Evolutionary conservation across 2,329 filamentous ascomycete species (phyloP), one percentile per base, ranked within the genome.

Genomic region (Alternaria novae-zelandiae): DNA sequence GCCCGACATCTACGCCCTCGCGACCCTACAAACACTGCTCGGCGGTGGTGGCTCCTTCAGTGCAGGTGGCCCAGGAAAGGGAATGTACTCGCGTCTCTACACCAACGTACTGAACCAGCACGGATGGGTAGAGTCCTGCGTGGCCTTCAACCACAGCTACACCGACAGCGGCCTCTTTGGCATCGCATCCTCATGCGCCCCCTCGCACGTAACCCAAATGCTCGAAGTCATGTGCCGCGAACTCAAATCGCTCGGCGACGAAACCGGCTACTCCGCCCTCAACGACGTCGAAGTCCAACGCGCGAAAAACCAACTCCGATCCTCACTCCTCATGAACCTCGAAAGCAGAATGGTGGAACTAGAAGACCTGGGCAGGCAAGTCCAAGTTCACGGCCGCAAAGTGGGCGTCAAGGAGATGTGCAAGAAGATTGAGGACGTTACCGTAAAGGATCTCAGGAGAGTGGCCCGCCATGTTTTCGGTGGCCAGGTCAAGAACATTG

Each of bases 71-170:
- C 96, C 96, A 5, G 96, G 96, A 57, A 99, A 99, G 84, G 96
- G 96, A 79, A 99, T 99, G 96, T 98, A 98, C 85, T 97, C 93
- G 41, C 91, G 96, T 12, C 88, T 99, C 9, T 99, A 97, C 85
- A 98, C 94, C 67, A 97, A 97, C 79, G 95, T 98, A 0, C 88
- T 99, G 55, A 99, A 99, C 84, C 94, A 98, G 82, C 90, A 97
- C 82, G 93, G 92, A 71, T 99, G 95, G 95, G 93, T 99, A 25
- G 96, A 99, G 83, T 94, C 90, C 64, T 98, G 96, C 82, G 87
- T 97, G 55, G 91, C 95, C 28, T 98, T 98, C 85, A 98, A 98
- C 85, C 94, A 98, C 85, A 93, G 92, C 50, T 99, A 99, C 86
- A 96, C 93, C 0, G 96, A 99, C 81, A 94, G 91, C 7, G 96